A percentile compares a stretch with the other conserved stretches of the same genome.
Conservation (phyloP, 768 basidiomycete genomes). For the Tulasnella sp. region DNA sequence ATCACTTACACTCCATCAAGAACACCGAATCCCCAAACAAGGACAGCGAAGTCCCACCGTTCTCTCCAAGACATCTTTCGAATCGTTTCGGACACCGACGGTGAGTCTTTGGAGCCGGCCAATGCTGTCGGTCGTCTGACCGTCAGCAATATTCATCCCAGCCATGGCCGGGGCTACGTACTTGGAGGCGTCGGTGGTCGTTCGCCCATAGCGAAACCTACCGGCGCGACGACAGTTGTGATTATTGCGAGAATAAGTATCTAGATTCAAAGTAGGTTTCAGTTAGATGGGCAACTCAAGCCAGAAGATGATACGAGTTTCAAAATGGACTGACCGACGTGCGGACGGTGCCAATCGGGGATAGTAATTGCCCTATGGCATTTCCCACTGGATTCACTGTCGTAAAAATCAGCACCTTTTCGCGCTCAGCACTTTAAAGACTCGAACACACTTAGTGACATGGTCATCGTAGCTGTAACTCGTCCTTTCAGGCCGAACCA, state of each 20-base stretch:
- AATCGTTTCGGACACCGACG: slow-evolving; percentile 16
- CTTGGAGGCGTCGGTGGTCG: slow-evolving; percentile 72
- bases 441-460: slow-evolving; percentile 31
- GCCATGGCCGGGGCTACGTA: slow-evolving; percentile 25
- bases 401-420: neutral
- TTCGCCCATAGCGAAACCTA: slow-evolving; percentile 44
- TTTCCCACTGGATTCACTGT: slow-evolving; percentile 60
- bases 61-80: slow-evolving; percentile 51
- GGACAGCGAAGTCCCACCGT: slow-evolving; percentile 28
- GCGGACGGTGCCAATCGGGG: slow-evolving; percentile 44
- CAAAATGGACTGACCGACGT: slow-evolving; percentile 37
- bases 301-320: slow-evolving; percentile 20
- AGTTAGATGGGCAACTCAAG: neutral
- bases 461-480: slow-evolving; percentile 63
- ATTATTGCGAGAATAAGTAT: slow-evolving; percentile 49
- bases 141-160: too few species aligned
- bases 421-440: neutral
- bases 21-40: slow-evolving; percentile 44
- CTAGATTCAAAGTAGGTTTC: neutral
- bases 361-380: slow-evolving; percentile 61
- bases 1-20: slow-evolving; percentile 49
- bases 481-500: slow-evolving; percentile 73
- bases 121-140: slow-evolving; percentile 18
- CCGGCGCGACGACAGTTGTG: slow-evolving; percentile 48
- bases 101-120: slow-evolving; percentile 19